A percentile compares a stretch with the other conserved stretches of the same genome.
These are phyloP conservation scores for Exophiala spinifera DNA, from an alignment of 2,329 filamentous ascomycete genomes.

Conservation along the genomic window DNA sequence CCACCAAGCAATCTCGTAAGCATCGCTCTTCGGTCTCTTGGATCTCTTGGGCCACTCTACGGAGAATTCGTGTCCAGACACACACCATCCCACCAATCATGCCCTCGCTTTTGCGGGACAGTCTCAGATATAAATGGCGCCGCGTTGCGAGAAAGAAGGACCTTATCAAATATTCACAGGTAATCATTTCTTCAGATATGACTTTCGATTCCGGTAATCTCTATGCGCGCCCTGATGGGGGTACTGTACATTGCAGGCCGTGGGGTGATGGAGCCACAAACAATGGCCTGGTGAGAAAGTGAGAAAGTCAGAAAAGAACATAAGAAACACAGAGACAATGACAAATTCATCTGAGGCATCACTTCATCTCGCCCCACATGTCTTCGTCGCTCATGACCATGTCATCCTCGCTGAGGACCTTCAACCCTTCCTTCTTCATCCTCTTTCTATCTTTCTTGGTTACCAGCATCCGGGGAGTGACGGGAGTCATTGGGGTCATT, in stretches of 20 bases:
- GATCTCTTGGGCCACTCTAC: background rate
- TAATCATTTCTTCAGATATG: background rate
- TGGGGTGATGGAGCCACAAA: background rate
- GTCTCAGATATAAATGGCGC: background rate
- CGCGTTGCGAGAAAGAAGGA: background rate
- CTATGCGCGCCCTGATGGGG: background rate
- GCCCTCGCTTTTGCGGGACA: background rate
- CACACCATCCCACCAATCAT: background rate
- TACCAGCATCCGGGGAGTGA: conserved; percentile 42
- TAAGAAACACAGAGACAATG: background rate
- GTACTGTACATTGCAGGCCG: background rate
- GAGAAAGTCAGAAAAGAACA: background rate
- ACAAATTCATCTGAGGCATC: background rate
- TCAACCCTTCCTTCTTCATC: conserved; percentile 42
- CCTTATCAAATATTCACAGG: background rate
- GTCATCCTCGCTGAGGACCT: conserved; percentile 47
- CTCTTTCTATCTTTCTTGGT: conserved; percentile 44
- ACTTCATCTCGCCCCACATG: conserved; percentile 41
- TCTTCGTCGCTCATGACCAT: conserved; percentile 45
- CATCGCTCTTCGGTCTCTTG: background rate
- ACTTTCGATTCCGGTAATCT: background rate
- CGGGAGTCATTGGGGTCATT: conserved; percentile 48
- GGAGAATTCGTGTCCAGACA: too few species aligned
- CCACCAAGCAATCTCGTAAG: too few species aligned
- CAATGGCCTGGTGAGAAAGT: background rate